Evolutionary conservation across 2,329 filamentous ascomycete species (phyloP), one percentile per base, ranked within the genome.

Genomic region (Endothia cerciana): DNA sequence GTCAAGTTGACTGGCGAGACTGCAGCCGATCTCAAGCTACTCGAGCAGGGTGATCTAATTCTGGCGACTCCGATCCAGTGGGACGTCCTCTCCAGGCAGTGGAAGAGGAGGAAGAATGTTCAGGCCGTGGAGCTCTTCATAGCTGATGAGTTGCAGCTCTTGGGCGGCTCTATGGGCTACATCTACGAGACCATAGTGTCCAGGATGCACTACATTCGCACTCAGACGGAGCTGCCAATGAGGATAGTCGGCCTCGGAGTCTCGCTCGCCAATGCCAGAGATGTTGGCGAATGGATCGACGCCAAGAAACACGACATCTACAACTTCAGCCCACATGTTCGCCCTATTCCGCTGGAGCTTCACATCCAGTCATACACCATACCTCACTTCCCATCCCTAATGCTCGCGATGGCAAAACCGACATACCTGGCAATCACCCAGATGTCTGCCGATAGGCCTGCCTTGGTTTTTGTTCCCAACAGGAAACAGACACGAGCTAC

Each of bases 371-470:
- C 94, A 1, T 99, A 95, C 80, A 92, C 90, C 36, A 97, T 97
- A 67, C 93, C 96, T 57, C 96, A 99, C 75, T 97, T 97, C 81
- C 96, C 95, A 4, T 98, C 95, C 13, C 85, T 99, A 49, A 99
- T 99, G 95, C 86, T 99, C 71, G 94, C 95, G 17, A 99, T 99
- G 95, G 93, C 94, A 19, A 94, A 96, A 77, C 96, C 96, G 25
- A 90, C 93, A 1, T 98, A 97, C 76, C 83, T 92, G 67, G 91
- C 94, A 2, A 92, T 99, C 71, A 87, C 93, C 2, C 93, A 97
- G 73, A 87, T 97, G 76, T 96, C 95, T 7, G 83, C 92, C 0
- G 90, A 96, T 69, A 95, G 97, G 79, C 94, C 94, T 36, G 91
- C 93, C 1, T 88, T 99, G 72, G 83, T 97, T 10, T 99, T 98